Evolutionary conservation across 176 grass and related monocot genomes (phyloP).

Genomic region (Guadua angustifolia): DNA sequence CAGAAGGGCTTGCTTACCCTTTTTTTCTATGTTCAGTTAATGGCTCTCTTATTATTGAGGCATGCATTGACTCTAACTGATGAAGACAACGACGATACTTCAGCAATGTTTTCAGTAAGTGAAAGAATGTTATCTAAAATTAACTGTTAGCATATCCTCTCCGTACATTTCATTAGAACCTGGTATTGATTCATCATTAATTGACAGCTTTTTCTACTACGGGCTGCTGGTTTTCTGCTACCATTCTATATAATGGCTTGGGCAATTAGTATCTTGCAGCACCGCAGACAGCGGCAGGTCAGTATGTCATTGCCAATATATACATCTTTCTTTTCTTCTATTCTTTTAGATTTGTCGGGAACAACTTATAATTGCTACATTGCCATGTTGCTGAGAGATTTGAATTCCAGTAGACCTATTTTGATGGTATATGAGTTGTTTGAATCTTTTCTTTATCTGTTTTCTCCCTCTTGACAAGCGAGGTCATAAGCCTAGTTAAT

Average conservation of each 20-base stretch:
- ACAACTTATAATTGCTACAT: conserved; percentile 13
- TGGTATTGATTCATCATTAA: conserved; percentile 31
- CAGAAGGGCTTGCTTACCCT: conserved; percentile 35
- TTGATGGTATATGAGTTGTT: neutral
- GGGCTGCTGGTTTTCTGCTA: conserved; percentile 80
- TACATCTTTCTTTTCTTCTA: conserved; percentile 12
- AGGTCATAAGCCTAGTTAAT: conserved; percentile 1
- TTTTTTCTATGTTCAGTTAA: conserved; percentile 62
- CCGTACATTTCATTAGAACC: conserved; percentile 7
- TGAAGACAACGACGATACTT: conserved; percentile 83
- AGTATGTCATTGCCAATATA: conserved; percentile 31
- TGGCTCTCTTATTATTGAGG: conserved; percentile 85
- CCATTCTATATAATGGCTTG: conserved; percentile 96
- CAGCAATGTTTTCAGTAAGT: conserved; percentile 88
- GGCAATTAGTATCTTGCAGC: conserved; percentile 88
- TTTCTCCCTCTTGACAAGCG: neutral
- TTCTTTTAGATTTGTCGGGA: neutral
- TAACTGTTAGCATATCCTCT: neutral
- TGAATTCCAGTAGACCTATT: conserved; percentile 3
- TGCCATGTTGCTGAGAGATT: neutral
- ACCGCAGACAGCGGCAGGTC: conserved; percentile 77
- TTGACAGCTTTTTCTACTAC: conserved; percentile 82
- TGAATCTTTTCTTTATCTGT: neutral
- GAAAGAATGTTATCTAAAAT: conserved; percentile 34
- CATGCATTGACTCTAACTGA: conserved; percentile 84